Base-by-base conservation (phyloP, 495 filamentous ascomycete genomes). In the Hypomontagnella submonticulosa region DNA sequence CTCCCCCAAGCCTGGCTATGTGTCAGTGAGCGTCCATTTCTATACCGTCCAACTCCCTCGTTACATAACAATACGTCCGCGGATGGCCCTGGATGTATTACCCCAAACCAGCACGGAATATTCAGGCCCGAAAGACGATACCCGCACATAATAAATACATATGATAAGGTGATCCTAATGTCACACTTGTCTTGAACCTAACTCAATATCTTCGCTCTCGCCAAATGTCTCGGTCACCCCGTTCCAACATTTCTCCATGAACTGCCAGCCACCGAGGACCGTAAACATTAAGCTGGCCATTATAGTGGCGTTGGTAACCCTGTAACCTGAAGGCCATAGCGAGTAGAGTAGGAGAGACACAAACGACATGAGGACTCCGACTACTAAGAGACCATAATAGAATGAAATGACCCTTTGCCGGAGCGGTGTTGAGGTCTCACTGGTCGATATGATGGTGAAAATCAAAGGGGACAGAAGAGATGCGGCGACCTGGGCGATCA, bases 201-300 rank as follows among this genome's bases (percentile, higher is more conserved):
- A 36, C 20, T 66, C 63, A n/a, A 56, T 37, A 4, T 60, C 48
- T 2, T 49, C 49, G 9, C 13, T 6, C 32, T 27, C 15, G 16
- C 9, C 23, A 2, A 30, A 16, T 8, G 10, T 49, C 13, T 13
- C 30, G 3, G 30, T n/a, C n/a, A n/a, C 37, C n/a, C 50, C 38
- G 2, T 51, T 51, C 63, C 57, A 60, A 11, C 37, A 36, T 36
- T 61, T 61, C 63, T 66, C 63, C 16, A 60, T n/a, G 19, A 38
- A 66, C 41, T 66, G 57, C 63, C 63, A 66, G 10, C 63, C 27
- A 18, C 63, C 63, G 4, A 66, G 57, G 18, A 66, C 50, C 0
- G 34, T 30, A 23, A 66, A 56, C 63, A 61, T 56, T 12, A 61
- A 9, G 32, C 56, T 66, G 5, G 44, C 50, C 11, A 66, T 56